phyloP scores from a whole-genome alignment of 116 monocot species.

The Posidonia oceanica region DNA sequence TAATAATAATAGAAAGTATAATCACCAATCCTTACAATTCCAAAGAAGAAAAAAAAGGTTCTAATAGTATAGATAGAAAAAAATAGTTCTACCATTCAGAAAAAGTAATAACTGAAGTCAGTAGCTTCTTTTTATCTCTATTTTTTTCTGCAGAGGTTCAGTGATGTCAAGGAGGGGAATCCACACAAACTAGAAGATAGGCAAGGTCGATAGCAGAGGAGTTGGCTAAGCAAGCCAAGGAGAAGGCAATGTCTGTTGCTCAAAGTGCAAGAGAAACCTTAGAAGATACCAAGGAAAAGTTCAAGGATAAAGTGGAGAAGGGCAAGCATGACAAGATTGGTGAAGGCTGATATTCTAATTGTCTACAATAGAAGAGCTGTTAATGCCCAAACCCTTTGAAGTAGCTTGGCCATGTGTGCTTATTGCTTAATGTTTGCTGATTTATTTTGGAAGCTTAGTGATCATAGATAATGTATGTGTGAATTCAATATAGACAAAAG shows the following conservation, averaged over 20 bases:
- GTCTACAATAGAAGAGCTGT: no score
- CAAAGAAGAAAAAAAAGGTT: background rate
- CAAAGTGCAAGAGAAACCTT: conserved; percentile 14
- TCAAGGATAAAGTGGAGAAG: conserved; percentile 27
- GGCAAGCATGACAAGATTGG: conserved; percentile 22
- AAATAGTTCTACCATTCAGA: no score
- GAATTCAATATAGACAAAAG: no score
- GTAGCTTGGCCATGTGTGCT: no score
- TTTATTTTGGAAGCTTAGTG: no score
- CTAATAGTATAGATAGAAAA: no score
- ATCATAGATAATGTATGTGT: no score
- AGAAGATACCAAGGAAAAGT: conserved; percentile 25
- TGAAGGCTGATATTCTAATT: background rate
- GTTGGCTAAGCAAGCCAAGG: conserved; percentile 34
- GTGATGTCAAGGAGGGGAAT: background rate
- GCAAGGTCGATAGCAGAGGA: conserved; percentile 44
- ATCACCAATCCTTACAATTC: background rate
- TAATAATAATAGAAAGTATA: conserved; percentile 1
- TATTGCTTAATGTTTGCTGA: no score
- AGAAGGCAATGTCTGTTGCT: conserved; percentile 16
- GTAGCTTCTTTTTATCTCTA: no score
- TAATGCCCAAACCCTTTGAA: no score
- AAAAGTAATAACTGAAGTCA: no score
- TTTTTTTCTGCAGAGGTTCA: no score
- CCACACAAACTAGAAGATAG: conserved; percentile 9